Percentiles rank a stretch among this genome's conserved stretches.
Conservation (phyloP, 352 stramenopile genomes). For the Pythium rhizo-oryzae region DNA sequence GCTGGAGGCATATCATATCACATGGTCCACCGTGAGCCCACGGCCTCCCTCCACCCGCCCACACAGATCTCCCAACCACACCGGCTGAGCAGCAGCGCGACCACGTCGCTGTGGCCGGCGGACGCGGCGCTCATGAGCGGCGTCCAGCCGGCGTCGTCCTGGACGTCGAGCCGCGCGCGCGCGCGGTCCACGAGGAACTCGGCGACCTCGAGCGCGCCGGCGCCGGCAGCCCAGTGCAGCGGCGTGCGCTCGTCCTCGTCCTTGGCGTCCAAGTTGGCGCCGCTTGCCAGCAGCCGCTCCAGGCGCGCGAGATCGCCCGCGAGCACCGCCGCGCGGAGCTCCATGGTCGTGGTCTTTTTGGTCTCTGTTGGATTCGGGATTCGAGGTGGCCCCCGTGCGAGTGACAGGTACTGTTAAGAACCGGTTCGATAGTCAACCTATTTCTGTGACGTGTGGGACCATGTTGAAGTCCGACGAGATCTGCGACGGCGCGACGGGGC, state of each 20-base stretch:
- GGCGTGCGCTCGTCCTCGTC: conserved; percentile 77
- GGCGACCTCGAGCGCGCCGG: conserved; percentile 49
- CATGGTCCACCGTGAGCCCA: too few species aligned
- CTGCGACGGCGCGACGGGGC: background rate
- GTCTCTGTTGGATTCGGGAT: too few species aligned
- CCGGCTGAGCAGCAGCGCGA: conserved; percentile 59
- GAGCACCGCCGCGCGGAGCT: conserved; percentile 19
- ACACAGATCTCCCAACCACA: conserved; percentile 20
- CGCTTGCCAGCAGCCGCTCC: conserved; percentile 34
- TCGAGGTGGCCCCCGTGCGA: background rate
- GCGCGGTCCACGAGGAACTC: conserved; percentile 55
- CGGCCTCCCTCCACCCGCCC: too few species aligned
- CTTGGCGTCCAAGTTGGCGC: conserved; percentile 46
- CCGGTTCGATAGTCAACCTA: background rate
- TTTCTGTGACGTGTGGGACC: conserved; percentile 24
- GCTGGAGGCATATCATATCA: conserved; percentile 27
- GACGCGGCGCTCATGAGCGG: conserved; percentile 77
- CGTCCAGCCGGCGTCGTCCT: conserved; percentile 79
- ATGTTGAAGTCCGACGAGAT: conserved; percentile 11
- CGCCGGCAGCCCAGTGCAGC: conserved; percentile 65
- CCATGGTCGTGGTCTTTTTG: conserved; percentile 9
- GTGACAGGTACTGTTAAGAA: conserved; percentile 1
- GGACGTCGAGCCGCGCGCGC: conserved; percentile 51
- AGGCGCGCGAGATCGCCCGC: conserved; percentile 26
- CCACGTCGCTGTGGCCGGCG: conserved; percentile 57